Conservation (phyloP, 352 stramenopile species). For the Globisporangium cylindrosporum region DNA sequence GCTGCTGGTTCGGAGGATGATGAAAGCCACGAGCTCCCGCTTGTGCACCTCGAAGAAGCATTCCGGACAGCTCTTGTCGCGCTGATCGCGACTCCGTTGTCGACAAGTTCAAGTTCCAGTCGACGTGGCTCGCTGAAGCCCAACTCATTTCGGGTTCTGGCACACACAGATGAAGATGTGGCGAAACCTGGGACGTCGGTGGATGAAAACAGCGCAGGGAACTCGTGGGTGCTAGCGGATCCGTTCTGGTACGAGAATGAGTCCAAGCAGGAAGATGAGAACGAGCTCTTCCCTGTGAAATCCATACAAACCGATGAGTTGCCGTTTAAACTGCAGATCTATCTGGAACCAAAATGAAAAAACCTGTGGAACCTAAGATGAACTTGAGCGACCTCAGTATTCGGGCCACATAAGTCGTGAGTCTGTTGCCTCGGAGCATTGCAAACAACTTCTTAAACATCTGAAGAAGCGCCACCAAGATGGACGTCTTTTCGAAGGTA, state of each 20-base stretch:
- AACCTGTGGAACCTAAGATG: background rate
- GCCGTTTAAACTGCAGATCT: conserved; percentile 62
- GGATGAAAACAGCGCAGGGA: conserved; percentile 32
- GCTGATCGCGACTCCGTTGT: conserved; percentile 36
- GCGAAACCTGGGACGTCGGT: conserved; percentile 32
- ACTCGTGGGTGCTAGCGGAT: conserved; percentile 74
- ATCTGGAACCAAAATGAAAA: conserved; percentile 35
- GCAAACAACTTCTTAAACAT: no score
- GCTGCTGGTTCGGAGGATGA: background rate
- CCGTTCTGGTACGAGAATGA: conserved; percentile 46
- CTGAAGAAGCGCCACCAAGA: no score
- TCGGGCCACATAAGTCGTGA: no score
- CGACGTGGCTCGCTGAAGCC: background rate
- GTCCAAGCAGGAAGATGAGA: conserved; percentile 14
- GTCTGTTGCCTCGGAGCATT: no score
- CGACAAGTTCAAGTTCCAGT: background rate
- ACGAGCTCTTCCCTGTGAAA: conserved; percentile 43
- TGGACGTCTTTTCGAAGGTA: no score
- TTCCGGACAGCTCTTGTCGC: conserved; percentile 62
- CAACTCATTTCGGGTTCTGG: conserved; percentile 69
- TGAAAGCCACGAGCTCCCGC: conserved; percentile 21
- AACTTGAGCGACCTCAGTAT: background rate
- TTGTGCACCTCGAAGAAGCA: conserved; percentile 55
- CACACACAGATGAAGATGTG: conserved; percentile 54
- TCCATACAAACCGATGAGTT: conserved; percentile 30